A percentile compares a stretch with the other conserved stretches of the same genome.
Conservation (phyloP, 2,329 filamentous ascomycete species). For the Zasmidium angulare region DNA sequence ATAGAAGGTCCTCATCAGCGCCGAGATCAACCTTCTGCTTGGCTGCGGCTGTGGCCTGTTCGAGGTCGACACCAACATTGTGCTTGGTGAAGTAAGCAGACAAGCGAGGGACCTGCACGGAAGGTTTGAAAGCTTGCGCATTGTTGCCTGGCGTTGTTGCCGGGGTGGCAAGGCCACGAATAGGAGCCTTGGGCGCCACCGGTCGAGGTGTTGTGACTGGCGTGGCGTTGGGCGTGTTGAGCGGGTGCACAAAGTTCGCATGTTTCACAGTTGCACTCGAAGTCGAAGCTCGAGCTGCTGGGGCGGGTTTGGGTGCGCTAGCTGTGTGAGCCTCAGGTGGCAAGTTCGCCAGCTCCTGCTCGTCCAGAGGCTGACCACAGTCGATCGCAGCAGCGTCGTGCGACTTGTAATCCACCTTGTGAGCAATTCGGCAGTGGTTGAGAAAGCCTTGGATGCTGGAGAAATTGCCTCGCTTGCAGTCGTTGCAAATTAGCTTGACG, state of each 20-base stretch:
- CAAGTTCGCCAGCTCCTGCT: constrained; percentile 52
- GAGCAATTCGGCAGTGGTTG: constrained; percentile 96
- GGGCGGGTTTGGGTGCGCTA: constrained; percentile 18
- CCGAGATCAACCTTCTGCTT: constrained; percentile 36
- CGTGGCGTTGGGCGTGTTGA: constrained; percentile 25
- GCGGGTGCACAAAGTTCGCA: constrained; percentile 29
- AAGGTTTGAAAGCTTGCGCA: constrained; percentile 34
- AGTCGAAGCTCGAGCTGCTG: constrained; percentile 13
- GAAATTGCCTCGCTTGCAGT: constrained; percentile 88
- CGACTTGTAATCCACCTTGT: constrained; percentile 89
- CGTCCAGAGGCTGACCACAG: constrained; percentile 79
- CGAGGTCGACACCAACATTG: constrained; percentile 42
- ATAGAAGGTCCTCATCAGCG: constrained; percentile 30
- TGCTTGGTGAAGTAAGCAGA: constrained; percentile 42
- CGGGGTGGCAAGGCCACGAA: constrained; percentile 2
- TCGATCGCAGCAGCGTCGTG: constrained; percentile 90
- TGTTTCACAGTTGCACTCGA: constrained; percentile 17
- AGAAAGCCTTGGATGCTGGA: constrained; percentile 98
- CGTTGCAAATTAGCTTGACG: constrained; percentile 84
- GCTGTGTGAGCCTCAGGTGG: constrained; percentile 28
- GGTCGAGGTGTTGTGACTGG: constrained; percentile 16
- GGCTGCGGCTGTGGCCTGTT: constrained; percentile 30
- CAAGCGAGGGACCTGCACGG: constrained; percentile 44
- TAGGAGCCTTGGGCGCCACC: constrained; percentile 13
- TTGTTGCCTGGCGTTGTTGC: constrained; percentile 6